Percentiles rank a stretch among this genome's conserved stretches.
These are phyloP conservation scores for Solanum tarapatanum DNA, from an alignment of 257 asterid genomes.

Conservation along the genomic window DNA sequence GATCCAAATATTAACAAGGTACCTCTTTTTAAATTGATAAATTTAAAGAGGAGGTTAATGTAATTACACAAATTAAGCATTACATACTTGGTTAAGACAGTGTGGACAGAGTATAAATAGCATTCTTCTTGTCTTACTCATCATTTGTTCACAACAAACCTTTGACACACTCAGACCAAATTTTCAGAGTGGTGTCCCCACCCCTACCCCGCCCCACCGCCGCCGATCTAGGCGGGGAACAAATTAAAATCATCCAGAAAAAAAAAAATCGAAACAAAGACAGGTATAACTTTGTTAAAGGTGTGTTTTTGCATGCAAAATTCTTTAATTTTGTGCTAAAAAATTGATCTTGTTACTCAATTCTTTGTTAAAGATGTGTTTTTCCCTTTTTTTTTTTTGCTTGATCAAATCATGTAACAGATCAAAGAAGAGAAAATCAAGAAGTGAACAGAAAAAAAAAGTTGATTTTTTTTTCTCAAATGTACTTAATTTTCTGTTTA, in stretches of 20 bases:
- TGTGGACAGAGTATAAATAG: neutral
- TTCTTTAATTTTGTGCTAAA: neutral
- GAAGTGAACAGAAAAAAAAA: neutral
- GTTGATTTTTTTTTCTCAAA: neutral
- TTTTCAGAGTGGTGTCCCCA: neutral
- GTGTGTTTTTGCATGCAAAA: neutral
- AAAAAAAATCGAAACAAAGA: neutral
- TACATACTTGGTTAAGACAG: neutral
- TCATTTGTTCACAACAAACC: neutral
- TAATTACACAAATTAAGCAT: neutral
- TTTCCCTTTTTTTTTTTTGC: neutral
- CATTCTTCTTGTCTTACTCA: neutral
- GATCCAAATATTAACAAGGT: neutral
- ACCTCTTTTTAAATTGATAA: neutral
- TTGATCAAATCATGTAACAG: neutral
- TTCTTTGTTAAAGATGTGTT: neutral
- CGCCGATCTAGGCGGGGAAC: neutral
- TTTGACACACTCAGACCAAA: neutral
- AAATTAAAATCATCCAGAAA: neutral
- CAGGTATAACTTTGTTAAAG: neutral
- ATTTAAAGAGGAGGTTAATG: neutral
- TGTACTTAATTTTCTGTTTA: neutral
- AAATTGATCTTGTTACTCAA: neutral
- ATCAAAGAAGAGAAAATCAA: neutral
- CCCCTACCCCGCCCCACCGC: neutral